These are phyloP conservation scores for Coprinopsis cinerea DNA, from an alignment of 768 basidiomycete species.

Conservation along the genomic window DNA sequence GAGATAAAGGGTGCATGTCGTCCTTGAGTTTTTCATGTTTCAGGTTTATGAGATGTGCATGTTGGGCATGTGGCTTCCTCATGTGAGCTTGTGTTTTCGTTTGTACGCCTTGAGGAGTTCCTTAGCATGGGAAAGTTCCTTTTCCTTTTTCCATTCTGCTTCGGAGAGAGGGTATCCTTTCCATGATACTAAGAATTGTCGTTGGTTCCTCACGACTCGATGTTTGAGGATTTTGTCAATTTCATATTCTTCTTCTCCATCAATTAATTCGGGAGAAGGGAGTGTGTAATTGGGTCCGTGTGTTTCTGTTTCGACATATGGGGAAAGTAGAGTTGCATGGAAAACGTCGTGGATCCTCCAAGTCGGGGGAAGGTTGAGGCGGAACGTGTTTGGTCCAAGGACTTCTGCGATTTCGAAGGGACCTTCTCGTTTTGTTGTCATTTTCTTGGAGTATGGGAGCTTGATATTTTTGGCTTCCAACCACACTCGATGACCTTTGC, in stretches of 20 bases:
- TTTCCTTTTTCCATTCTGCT: conserved; percentile 9
- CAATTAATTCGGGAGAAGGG: conserved; percentile 13
- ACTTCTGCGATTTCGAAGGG: conserved; percentile 15
- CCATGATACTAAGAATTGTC: conserved; percentile 11
- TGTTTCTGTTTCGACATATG: conserved; percentile 11
- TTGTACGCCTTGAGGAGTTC: background rate
- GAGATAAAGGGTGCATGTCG: background rate
- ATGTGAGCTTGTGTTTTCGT: background rate
- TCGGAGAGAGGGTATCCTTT: conserved; percentile 7
- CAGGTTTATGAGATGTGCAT: no score
- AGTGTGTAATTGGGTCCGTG: conserved; percentile 10
- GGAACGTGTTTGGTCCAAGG: conserved; percentile 14
- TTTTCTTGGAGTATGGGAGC: conserved; percentile 13
- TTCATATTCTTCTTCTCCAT: conserved; percentile 16
- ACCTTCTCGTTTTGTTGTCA: conserved; percentile 12
- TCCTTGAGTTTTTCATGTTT: background rate
- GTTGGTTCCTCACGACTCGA: background rate
- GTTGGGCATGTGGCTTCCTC: no score
- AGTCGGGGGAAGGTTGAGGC: conserved; percentile 5
- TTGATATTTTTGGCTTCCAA: conserved; percentile 14
- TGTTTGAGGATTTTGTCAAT: conserved; percentile 9
- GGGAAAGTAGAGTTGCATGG: conserved; percentile 11
- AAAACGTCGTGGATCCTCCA: conserved; percentile 17
- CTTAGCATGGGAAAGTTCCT: background rate
- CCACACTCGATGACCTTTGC: conserved; percentile 15